A percentile compares a stretch with the other conserved stretches of the same genome.
phyloP scores from a whole-genome alignment of 2,329 filamentous ascomycete genomes.

The Cercospora sesami region DNA sequence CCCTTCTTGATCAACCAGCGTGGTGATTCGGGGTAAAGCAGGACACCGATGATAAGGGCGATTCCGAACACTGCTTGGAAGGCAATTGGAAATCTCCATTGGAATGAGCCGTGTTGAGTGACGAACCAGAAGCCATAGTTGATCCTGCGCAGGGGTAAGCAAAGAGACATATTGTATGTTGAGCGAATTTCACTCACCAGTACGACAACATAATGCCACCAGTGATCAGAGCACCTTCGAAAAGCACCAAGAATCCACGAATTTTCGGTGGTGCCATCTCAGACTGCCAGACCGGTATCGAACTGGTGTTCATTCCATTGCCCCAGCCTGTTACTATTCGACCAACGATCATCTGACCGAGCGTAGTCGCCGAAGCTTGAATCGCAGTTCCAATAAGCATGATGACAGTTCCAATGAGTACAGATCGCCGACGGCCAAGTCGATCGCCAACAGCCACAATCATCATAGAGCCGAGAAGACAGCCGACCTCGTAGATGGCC shows the following conservation, averaged over 20 bases:
- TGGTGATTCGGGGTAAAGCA: constrained; percentile 57
- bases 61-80: constrained; percentile 59
- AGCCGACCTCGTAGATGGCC: constrained; percentile 35
- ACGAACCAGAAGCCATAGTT: constrained; percentile 46
- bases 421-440: constrained; percentile 57
- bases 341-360: constrained; percentile 50
- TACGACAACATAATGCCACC: constrained; percentile 51
- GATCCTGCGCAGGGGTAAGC: constrained; percentile 53
- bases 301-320: constrained; percentile 39
- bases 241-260: constrained; percentile 87
- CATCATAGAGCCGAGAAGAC: constrained; percentile 42
- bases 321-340: constrained; percentile 54
- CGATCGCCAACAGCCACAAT: constrained; percentile 55
- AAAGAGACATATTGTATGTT: constrained; percentile 62
- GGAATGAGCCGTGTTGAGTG: constrained; percentile 44
- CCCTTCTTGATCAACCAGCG: constrained; percentile 54
- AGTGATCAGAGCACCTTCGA: constrained; percentile 78
- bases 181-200: constrained; percentile 55
- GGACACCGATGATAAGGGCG: constrained; percentile 51
- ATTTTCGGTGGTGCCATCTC: constrained; percentile 82
- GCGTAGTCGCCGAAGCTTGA: constrained; percentile 53
- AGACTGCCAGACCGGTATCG: constrained; percentile 51
- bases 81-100: constrained; percentile 56
- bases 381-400: constrained; percentile 62
- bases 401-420: constrained; percentile 59